These are phyloP conservation scores for Aspergillus sp. DNA, from an alignment of 2,329 filamentous ascomycete species.

Conservation along the genomic window DNA sequence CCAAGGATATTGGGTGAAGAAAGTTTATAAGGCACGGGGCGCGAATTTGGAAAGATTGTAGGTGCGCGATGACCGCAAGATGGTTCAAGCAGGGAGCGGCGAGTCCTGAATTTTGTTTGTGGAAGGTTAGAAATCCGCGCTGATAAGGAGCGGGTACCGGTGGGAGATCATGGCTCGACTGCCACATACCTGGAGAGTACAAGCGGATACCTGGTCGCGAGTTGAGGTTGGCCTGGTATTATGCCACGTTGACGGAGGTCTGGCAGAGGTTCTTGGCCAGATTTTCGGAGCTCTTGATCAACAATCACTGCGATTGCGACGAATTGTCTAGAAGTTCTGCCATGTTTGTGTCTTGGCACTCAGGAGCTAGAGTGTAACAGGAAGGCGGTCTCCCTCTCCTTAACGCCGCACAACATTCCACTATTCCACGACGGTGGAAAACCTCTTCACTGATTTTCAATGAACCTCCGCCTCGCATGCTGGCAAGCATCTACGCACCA, in stretches of 20 bases:
- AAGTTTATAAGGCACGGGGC: not conserved
- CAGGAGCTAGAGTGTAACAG: conserved; percentile 8
- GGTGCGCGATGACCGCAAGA: not conserved
- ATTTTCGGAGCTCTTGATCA: conserved; percentile 5
- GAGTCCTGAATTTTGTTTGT: not conserved
- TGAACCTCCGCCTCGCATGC: not conserved
- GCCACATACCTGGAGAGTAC: not conserved
- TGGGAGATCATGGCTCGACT: not conserved
- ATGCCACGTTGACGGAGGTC: not conserved
- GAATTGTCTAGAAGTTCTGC: conserved; percentile 23
- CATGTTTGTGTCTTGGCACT: conserved; percentile 19
- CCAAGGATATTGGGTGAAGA: not conserved
- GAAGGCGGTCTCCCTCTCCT: conserved; percentile 21
- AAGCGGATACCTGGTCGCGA: not conserved
- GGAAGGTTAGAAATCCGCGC: conserved; percentile 1
- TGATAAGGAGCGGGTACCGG: conserved; percentile 2
- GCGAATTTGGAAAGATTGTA: not conserved
- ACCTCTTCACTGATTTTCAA: conserved; percentile 5
- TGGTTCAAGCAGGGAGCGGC: not conserved
- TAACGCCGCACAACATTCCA: conserved; percentile 10
- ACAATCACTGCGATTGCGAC: conserved; percentile 8
- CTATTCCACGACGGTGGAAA: not conserved
- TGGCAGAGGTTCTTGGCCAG: not conserved
- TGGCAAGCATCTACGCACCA: not conserved
- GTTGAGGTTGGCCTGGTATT: not conserved